These are phyloP conservation scores for Larix kaempferi DNA, from an alignment of 75 land plant genomes.

Conservation along the genomic window DNA sequence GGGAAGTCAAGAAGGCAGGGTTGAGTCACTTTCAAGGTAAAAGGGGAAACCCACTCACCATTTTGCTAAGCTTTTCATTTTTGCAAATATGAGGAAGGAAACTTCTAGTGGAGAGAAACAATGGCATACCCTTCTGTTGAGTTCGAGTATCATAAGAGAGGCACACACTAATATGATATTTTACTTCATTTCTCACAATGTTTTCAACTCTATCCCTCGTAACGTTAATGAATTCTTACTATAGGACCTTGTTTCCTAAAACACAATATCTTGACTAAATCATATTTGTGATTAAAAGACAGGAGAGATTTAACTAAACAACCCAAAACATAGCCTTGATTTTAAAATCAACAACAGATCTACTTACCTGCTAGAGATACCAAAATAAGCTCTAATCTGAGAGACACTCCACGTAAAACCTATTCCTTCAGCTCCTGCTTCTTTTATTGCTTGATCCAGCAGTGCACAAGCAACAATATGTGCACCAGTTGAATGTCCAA, in stretches of 20 bases:
- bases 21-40: too few species aligned
- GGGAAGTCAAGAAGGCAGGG: too few species aligned
- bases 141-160: too few species aligned
- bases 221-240: background rate
- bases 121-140: too few species aligned
- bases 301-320: background rate
- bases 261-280: background rate
- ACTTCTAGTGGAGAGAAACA: too few species aligned
- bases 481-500: constrained; percentile 97
- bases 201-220: background rate
- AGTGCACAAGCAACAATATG: constrained; percentile 91
- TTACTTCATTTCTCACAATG: background rate
- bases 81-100: too few species aligned
- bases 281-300: background rate
- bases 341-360: background rate
- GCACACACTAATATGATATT: background rate
- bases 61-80: too few species aligned
- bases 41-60: too few species aligned
- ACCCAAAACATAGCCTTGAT: background rate
- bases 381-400: constrained; percentile 86
- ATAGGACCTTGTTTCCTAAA: background rate
- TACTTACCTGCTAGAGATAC: constrained; percentile 79
- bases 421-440: constrained; percentile 30
- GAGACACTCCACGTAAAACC: constrained; percentile 69
- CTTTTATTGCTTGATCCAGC: constrained; percentile 75